Evolutionary conservation across 345 rosid genomes (phyloP).

Genomic region (Nephelium lappaceum): DNA sequence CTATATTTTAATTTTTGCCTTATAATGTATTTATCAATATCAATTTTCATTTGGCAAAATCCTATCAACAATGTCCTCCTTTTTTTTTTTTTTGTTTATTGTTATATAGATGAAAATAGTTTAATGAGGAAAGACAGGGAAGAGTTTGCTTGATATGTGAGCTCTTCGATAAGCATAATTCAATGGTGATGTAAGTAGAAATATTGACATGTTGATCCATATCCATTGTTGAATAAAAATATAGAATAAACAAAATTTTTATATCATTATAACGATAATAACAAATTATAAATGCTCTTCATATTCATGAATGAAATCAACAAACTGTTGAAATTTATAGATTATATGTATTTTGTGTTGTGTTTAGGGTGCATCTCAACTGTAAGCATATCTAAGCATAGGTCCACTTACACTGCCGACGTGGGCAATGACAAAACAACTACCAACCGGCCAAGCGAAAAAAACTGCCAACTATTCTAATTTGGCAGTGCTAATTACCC

Average conservation of each 20-base stretch:
- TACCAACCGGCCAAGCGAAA: not conserved
- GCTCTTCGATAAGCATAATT: not conserved
- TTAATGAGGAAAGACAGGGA: too few species aligned
- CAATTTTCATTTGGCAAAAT: too few species aligned
- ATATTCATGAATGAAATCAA: not conserved
- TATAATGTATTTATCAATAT: too few species aligned
- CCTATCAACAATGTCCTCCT: too few species aligned
- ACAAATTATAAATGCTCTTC: not conserved
- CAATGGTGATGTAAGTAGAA: not conserved
- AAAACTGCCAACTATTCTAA: not conserved
- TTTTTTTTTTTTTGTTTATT: too few species aligned
- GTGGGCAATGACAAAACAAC: too few species aligned
- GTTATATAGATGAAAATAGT: too few species aligned
- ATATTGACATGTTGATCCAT: not conserved
- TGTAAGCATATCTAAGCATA: not conserved
- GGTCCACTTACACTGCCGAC: too few species aligned
- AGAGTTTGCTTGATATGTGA: too few species aligned
- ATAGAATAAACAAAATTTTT: not conserved
- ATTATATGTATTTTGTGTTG: not conserved
- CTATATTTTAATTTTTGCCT: too few species aligned
- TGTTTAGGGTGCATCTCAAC: not conserved
- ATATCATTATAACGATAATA: not conserved
- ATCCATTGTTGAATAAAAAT: not conserved
- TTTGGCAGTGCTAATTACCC: too few species aligned
- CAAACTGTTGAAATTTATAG: not conserved